Percentiles rank a stretch among this genome's conserved stretches.
Conservation (phyloP, 805 yeast genomes). For the Wickerhamiella nectarea region DNA sequence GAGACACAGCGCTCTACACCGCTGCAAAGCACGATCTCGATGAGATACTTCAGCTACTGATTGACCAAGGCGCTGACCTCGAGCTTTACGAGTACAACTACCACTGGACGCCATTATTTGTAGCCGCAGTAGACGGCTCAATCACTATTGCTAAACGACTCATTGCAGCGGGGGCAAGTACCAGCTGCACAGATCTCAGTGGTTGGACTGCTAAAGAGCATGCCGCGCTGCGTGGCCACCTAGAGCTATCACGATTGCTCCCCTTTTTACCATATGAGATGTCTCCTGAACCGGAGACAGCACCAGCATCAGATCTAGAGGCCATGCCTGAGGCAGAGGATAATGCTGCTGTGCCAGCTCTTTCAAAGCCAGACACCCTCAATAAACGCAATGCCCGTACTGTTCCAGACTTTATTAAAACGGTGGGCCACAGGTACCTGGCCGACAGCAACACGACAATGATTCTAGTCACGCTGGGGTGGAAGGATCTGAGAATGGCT, state of each 20-base stretch:
- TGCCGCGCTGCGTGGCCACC: slow-evolving; percentile 80
- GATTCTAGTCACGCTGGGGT: slow-evolving; percentile 72
- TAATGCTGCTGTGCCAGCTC: too few species aligned
- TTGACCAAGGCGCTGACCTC: slow-evolving; percentile 49
- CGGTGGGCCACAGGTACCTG: slow-evolving; percentile 74
- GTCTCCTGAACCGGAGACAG: slow-evolving; percentile 21
- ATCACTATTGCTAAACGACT: slow-evolving; percentile 42
- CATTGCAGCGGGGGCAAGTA: slow-evolving; percentile 39
- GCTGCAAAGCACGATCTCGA: slow-evolving; percentile 53
- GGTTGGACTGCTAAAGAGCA: slow-evolving; percentile 99
- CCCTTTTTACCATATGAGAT: slow-evolving; percentile 15
- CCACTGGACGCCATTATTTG: slow-evolving; percentile 91
- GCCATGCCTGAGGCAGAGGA: not conserved
- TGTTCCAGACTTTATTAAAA: slow-evolving; percentile 45
- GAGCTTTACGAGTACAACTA: slow-evolving; percentile 66
- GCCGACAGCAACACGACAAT: slow-evolving; percentile 44
- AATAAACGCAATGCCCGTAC: slow-evolving; percentile 5
- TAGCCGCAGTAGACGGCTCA: slow-evolving; percentile 79
- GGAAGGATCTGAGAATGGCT: slow-evolving; percentile 57
- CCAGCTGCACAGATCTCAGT: slow-evolving; percentile 52
- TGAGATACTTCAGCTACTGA: slow-evolving; percentile 44
- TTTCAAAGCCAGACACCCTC: not conserved
- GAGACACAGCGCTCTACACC: slow-evolving; percentile 72
- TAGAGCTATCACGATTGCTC: slow-evolving; percentile 50
- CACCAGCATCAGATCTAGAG: not conserved